phyloP scores from a whole-genome alignment of 2,329 filamentous ascomycete species.

The Aspergillus brasiliensis region DNA sequence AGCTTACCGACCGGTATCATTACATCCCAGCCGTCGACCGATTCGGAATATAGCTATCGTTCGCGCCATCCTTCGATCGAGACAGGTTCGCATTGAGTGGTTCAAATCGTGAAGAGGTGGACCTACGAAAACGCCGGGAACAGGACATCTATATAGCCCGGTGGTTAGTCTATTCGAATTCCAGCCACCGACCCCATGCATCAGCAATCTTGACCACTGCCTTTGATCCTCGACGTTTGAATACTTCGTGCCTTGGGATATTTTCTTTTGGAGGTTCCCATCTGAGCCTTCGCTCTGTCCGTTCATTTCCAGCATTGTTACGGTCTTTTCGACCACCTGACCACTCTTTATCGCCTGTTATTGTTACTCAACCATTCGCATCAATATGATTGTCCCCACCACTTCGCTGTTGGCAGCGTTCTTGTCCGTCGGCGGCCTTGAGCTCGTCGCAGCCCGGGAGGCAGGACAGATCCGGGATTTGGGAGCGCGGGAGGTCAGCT shows the following conservation, averaged over 20 bases:
- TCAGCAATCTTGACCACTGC: constrained; percentile 13
- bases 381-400: constrained; percentile 34
- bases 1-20: constrained; percentile 1
- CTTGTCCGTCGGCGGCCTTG: constrained; percentile 35
- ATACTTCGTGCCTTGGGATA: constrained; percentile 9
- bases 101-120: background rate
- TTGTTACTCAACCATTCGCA: constrained; percentile 10
- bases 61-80: background rate
- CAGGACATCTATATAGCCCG: constrained; percentile 2
- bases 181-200: constrained; percentile 19
- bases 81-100: background rate
- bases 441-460: constrained; percentile 36
- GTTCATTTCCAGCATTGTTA: constrained; percentile 21
- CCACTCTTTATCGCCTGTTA: constrained; percentile 8
- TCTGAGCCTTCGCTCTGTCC: constrained; percentile 29
- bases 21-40: constrained; percentile 6
- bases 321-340: constrained; percentile 9
- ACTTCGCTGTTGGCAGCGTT: constrained; percentile 36
- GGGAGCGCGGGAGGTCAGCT: constrained; percentile 31
- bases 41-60: background rate
- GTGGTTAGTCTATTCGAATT: constrained; percentile 2
- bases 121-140: background rate
- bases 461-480: constrained; percentile 27
- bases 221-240: constrained; percentile 13
- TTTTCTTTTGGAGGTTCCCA: constrained; percentile 9